Conservation (phyloP, 768 basidiomycete genomes). For the Boletus sensibilis region DNA sequence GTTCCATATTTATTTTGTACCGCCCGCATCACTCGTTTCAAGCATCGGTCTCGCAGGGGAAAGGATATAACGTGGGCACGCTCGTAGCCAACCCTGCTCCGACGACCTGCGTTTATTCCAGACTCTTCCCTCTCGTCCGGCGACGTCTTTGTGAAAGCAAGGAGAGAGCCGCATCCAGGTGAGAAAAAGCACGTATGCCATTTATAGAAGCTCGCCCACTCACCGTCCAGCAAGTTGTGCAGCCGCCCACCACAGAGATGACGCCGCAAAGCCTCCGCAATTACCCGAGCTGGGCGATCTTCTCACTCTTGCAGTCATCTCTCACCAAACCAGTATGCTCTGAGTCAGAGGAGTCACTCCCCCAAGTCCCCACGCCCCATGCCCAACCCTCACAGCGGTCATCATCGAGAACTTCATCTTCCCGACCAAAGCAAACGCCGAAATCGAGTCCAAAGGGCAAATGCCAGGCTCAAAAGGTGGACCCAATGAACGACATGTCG, state of each 20-base stretch:
- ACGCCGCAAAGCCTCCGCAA: not conserved
- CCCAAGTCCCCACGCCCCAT: not conserved
- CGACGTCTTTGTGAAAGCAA: not conserved
- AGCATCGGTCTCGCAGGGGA: not conserved
- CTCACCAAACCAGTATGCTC: not conserved
- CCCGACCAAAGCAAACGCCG: not conserved
- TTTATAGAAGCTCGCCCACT: not conserved
- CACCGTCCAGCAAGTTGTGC: constrained; percentile 1
- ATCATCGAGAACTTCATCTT: not conserved
- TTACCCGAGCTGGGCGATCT: not conserved
- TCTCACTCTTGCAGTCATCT: not conserved
- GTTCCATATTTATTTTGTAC: not conserved
- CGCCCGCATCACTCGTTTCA: not conserved
- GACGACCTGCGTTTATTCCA: not conserved
- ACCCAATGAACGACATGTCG: not conserved
- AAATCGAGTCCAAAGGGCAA: not conserved
- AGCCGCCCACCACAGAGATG: not conserved
- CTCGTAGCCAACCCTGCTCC: not conserved
- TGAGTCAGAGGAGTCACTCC: not conserved
- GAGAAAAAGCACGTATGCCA: not conserved
- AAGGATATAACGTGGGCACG: constrained; percentile 1
- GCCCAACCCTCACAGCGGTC: not conserved
- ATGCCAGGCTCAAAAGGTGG: not conserved
- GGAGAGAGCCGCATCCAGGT: constrained; percentile 8
- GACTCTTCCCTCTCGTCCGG: not conserved